Conservation (phyloP, 352 stramenopile genomes). For the Aphanomyces euteiches region DNA sequence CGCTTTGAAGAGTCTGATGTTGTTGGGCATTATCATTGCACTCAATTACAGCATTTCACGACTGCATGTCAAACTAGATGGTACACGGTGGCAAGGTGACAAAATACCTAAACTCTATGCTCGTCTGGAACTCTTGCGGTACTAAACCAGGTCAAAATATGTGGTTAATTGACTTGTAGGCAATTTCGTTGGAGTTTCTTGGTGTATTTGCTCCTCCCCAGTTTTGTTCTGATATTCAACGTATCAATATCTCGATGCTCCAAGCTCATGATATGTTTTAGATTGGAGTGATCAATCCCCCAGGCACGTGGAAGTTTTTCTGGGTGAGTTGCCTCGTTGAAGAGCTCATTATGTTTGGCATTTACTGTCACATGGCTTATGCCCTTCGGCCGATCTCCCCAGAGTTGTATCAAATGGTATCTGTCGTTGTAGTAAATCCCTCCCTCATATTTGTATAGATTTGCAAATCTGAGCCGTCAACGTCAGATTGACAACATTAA, state of each 20-base stretch:
- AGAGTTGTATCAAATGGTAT: constrained; percentile 9
- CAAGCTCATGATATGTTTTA: constrained; percentile 26
- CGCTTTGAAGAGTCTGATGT: constrained; percentile 57
- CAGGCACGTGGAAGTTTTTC: constrained; percentile 52
- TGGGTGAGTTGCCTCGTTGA: constrained; percentile 55
- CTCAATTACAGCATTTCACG: constrained; percentile 66
- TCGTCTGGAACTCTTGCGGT: constrained; percentile 71
- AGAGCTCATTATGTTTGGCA: constrained; percentile 45
- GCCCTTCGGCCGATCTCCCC: constrained; percentile 39
- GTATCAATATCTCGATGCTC: constrained; percentile 30
- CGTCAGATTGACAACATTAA: not conserved
- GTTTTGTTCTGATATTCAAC: constrained; percentile 50
- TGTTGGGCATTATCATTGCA: constrained; percentile 60
- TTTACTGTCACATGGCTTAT: constrained; percentile 43
- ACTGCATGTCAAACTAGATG: constrained; percentile 44
- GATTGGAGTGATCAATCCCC: constrained; percentile 53
- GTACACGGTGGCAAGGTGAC: constrained; percentile 55
- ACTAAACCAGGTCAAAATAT: not conserved
- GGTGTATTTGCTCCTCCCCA: constrained; percentile 54
- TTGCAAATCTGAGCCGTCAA: not conserved
- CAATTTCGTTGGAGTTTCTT: constrained; percentile 57
- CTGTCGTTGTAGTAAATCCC: not conserved
- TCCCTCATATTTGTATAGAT: not conserved
- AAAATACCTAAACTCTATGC: constrained; percentile 61
- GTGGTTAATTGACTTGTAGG: constrained; percentile 32